Base-by-base conservation (phyloP, 306 rosid species). In the Senna tora region DNA sequence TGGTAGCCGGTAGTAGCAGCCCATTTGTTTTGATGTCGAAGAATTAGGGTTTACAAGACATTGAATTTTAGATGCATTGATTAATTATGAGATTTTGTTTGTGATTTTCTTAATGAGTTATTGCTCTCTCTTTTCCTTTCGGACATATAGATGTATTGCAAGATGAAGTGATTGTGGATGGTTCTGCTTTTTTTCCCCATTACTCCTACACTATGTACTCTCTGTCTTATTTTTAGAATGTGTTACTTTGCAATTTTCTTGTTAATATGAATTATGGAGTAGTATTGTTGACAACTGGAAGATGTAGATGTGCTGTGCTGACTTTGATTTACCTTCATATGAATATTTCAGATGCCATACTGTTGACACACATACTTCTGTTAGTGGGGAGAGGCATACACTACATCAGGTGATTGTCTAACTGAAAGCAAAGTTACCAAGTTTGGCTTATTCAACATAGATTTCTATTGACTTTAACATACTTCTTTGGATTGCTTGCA, bases 291-390 rank as follows among this genome's bases (percentile, higher is more conserved):
- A 66, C 50, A 10, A 0, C 33, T 53, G 21, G 30, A 21, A 28
- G 19, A 59, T 42, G 65, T 25, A 49, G 45, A 71, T 15, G 45
- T 32, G 28, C 14, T 15, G 45, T 32, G 28, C 14, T 38, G 36
- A 53, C 39, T 34, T 32, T 43, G 51, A 56, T 73, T 61, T 60
- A 62, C 57, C 67, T 64, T 62, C 65, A 0, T 51, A 17, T 69
- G 11, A 61, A 61, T 79, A 42, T 79, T 79, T 68, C 71, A 83
- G 87, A 63, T 79, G 87, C 25, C 84, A 79, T 51, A 72, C 65
- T 62, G 10, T 61, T 20, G 79, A 75, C 56, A 65, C 67, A 9
- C 91, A 89, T 80, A 78, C 73, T 63, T 76, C 85, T 19, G 6
- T 2, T 6, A 79, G 47, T 52, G 82, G 84, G 13, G 82, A 80